Evolutionary conservation across 768 basidiomycete genomes (phyloP), one percentile per base, ranked within the genome.

Genomic region (Trametes villosa): DNA sequence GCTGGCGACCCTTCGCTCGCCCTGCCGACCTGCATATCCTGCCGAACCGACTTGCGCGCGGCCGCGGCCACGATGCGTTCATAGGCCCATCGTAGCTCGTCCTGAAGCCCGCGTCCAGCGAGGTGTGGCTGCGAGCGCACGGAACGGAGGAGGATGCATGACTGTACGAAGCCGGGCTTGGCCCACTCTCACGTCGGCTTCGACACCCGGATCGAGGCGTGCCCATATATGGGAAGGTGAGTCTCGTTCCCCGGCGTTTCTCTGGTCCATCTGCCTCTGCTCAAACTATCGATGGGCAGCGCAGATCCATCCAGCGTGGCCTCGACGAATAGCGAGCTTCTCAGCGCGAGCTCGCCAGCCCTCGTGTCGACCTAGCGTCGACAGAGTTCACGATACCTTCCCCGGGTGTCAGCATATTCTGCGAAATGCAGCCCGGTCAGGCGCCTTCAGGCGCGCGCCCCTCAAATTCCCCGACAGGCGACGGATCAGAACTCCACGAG

Each of bases 101-200:
- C n/a, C n/a, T n/a, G n/a, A n/a, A n/a, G n/a, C n/a, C n/a, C n/a
- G n/a, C n/a, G n/a, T n/a, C n/a, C n/a, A n/a, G n/a, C n/a, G n/a
- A n/a, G n/a, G n/a, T n/a, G n/a, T n/a, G n/a, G n/a, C 33, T 4
- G 13, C 13, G 17, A 9, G 29, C 4, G 30, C 29, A 20, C 8
- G 17, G 41, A 33, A 54, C 22, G 41, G 27, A 31, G 29, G 9
- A 4, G 5, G 20, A 33, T 22, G 31, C n/a, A 15, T 20, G n/a
- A 7, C 11, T 50, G n/a, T 12, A 33, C 18, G 34, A 20, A 15
- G 49, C 49, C 20, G 4, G 31, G 49, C 49, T 34, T 24, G 49
- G 50, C 50, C 36, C 15, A 26, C 50, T 52, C 50, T 52, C 50
- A 52, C 50, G 50, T 26, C 50, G 50, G 50, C 50, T 48, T 45